A percentile compares a stretch with the other conserved stretches of the same genome.
Conservation (phyloP, 352 stramenopile genomes). For the Elongisporangium senticosum region DNA sequence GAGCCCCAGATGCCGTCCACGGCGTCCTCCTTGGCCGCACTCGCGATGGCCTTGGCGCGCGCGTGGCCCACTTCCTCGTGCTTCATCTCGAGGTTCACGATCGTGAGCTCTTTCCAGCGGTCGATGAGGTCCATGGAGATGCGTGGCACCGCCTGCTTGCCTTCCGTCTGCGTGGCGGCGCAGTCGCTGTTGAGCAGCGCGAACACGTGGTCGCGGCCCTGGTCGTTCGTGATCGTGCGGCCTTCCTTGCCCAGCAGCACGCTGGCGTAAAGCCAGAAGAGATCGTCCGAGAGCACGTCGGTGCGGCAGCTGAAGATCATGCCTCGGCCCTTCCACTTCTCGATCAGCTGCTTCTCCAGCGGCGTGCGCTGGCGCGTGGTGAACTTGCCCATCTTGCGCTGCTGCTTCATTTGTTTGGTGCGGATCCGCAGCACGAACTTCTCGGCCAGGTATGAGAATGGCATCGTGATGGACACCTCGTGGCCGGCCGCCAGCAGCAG, state of each 20-base stretch:
- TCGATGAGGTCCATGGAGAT: constrained; percentile 71
- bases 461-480: constrained; percentile 75
- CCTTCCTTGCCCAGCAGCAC: constrained; percentile 54
- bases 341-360: constrained; percentile 56
- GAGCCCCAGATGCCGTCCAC: constrained; percentile 1
- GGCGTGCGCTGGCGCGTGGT: constrained; percentile 36
- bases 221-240: constrained; percentile 95
- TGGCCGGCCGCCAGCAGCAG: constrained; percentile 80
- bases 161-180: constrained; percentile 14
- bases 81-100: constrained; percentile 73
- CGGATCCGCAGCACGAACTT: constrained; percentile 58
- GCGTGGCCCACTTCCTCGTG: constrained; percentile 35
- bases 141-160: constrained; percentile 6
- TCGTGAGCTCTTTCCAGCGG: constrained; percentile 59
- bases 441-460: constrained; percentile 53
- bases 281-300: constrained; percentile 91
- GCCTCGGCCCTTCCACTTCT: constrained; percentile 57
- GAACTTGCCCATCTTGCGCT: constrained; percentile 46
- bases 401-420: constrained; percentile 36
- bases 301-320: constrained; percentile 90
- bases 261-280: constrained; percentile 97
- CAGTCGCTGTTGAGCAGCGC: constrained; percentile 42
- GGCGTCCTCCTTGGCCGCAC: not conserved
- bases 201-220: constrained; percentile 95
- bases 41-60: constrained; percentile 1